Conservation (phyloP, 108 stramenopile genomes). For the Skeletonema menzelii region DNA sequence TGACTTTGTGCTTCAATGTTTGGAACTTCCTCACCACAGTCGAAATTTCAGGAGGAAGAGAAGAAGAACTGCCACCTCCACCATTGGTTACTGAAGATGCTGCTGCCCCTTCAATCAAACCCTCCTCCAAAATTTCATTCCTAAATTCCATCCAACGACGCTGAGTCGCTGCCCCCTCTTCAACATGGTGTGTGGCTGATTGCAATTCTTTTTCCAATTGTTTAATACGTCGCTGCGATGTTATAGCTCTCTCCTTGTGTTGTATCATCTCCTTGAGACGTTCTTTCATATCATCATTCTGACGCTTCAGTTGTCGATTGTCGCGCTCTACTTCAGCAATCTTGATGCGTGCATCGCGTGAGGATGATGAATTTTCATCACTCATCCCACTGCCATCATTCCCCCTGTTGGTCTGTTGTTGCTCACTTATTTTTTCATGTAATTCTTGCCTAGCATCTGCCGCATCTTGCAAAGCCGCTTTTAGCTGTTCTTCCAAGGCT, state of each 20-base stretch:
- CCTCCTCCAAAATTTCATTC: constrained; percentile 41
- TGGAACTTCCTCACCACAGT: constrained; percentile 53
- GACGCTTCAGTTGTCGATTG: constrained; percentile 62
- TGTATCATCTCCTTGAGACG: constrained; percentile 48
- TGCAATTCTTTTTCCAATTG: constrained; percentile 55
- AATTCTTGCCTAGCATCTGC: constrained; percentile 17
- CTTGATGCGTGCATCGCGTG: constrained; percentile 50
- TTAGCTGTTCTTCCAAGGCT: constrained; percentile 23
- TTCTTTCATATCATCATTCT: constrained; percentile 42
- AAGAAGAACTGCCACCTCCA: neutral
- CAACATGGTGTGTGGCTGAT: constrained; percentile 24
- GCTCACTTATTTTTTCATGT: neutral
- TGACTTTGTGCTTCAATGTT: constrained; percentile 31
- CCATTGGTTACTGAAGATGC: too few species aligned
- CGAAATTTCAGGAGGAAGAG: constrained; percentile 61
- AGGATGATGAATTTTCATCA: constrained; percentile 18
- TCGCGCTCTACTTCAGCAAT: constrained; percentile 77
- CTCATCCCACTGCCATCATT: constrained; percentile 2
- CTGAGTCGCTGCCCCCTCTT: constrained; percentile 39
- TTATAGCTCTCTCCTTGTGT: constrained; percentile 49
- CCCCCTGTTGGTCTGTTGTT: neutral
- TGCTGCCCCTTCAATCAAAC: constrained; percentile 15
- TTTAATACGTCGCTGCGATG: constrained; percentile 37
- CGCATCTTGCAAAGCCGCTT: constrained; percentile 18
- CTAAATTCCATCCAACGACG: constrained; percentile 58